These are phyloP conservation scores for Eucalyptus grandis DNA, from an alignment of 345 rosid species.

Conservation along the genomic window DNA sequence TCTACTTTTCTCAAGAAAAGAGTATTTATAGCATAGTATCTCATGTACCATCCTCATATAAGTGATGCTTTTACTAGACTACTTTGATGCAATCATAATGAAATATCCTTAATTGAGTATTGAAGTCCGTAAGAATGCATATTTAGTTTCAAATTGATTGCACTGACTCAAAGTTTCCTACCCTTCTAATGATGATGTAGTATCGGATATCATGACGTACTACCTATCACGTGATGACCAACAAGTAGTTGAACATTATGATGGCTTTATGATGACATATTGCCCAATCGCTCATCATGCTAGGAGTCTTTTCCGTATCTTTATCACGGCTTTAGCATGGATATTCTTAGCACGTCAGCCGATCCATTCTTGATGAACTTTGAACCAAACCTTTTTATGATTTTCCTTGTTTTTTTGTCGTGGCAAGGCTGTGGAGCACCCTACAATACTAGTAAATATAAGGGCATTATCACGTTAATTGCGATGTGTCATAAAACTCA, in stretches of 20 bases:
- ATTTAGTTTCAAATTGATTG: not conserved
- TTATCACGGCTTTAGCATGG: not conserved
- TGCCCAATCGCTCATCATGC: not conserved
- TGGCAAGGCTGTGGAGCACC: no score
- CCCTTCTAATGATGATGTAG: not conserved
- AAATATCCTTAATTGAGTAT: not conserved
- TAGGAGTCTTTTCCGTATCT: not conserved
- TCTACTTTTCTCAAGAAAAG: not conserved
- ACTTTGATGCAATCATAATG: not conserved
- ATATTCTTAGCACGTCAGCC: not conserved
- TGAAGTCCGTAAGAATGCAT: not conserved
- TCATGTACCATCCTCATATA: not conserved
- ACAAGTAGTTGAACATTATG: not conserved
- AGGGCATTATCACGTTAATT: no score
- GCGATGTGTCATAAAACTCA: no score
- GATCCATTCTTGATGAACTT: not conserved
- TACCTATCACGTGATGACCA: not conserved
- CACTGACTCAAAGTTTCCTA: not conserved
- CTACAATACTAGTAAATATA: no score
- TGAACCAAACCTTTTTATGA: not conserved
- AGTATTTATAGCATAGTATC: not conserved
- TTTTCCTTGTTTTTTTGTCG: not conserved
- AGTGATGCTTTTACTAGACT: not conserved
- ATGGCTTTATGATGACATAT: no score
- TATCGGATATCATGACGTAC: not conserved